Conservation (phyloP, 2,329 filamentous ascomycete genomes). For the Lachnellula arida region DNA sequence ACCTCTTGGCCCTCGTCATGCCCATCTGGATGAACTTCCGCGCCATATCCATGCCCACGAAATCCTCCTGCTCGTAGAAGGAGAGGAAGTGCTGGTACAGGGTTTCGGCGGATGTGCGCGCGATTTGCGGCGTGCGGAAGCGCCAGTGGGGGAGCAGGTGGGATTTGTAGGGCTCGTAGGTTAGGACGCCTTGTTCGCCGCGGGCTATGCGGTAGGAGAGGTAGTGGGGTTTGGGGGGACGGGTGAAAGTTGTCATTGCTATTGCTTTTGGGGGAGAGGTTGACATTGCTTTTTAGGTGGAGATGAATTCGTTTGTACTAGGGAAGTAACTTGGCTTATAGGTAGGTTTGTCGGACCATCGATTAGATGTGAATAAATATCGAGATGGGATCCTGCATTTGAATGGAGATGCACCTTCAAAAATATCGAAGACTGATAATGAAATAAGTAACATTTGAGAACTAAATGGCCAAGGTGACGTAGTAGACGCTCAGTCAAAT, state of each 20-base stretch:
- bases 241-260: conserved; percentile 17
- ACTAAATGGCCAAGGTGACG: no score
- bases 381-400: no score
- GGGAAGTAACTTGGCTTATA: no score
- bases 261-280: background rate
- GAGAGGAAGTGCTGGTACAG: conserved; percentile 47
- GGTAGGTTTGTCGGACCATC: no score
- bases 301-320: no score
- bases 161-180: conserved; percentile 60
- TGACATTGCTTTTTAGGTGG: background rate
- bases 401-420: no score
- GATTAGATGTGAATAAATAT: no score
- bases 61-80: conserved; percentile 48
- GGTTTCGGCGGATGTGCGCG: conserved; percentile 42
- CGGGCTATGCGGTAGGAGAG: conserved; percentile 54
- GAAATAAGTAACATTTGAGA: no score
- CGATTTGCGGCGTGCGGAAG: conserved; percentile 51
- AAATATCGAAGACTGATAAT: no score
- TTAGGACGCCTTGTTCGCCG: conserved; percentile 57
- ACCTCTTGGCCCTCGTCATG: conserved; percentile 56
- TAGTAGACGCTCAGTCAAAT: no score
- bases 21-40: conserved; percentile 63
- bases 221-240: conserved; percentile 31
- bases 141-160: conserved; percentile 54
- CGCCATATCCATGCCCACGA: conserved; percentile 61